Base-by-base conservation (phyloP, 2,329 filamentous ascomycete genomes). In the Apiospora aurea region DNA sequence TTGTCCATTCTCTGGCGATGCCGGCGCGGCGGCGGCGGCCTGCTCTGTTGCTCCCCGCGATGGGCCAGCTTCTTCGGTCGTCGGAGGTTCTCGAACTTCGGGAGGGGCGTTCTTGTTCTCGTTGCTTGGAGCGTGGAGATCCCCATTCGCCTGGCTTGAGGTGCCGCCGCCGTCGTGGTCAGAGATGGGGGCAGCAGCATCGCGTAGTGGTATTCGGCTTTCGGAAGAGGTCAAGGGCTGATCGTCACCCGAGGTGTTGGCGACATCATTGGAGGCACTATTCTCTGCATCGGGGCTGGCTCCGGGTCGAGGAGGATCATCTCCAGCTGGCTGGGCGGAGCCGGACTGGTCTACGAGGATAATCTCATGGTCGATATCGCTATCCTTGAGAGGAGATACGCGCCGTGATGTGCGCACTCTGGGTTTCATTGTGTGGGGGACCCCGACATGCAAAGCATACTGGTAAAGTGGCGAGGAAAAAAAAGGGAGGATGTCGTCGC, bases 331-430 rank as follows among this genome's bases (percentile, higher is more conserved):
- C 46, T 21, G 10, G 21, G 57, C 38, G 57, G 57, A 34, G 46
- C 73, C 79, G 74, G 77, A 85, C 71, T 85, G 83, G 80, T 94
- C 91, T 75, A 93, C 85, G 49, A 95, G 88, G 75, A 80, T 83
- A 78, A 95, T 95, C 80, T 91, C 90, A 81, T 94, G 92, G 77
- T 92, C 90, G 78, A 91, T 92, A 76, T 92, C 89, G 79, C 82
- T 84, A 75, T 91, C 89, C 79, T 87, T 86, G 72, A 90, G 83
- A 71, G 84, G 83, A 69, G 84, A 79, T 49, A 84, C 87, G 77
- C 90, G 89, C 77, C 89, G 89, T 74, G 87, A 89, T 75, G 84
- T 87, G 75, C 85, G 83, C 73, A 82, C 75, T 75, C 71, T 81
- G 73, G 82, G 78, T 74, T 76, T 81, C 84, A 86, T 86, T 71